Evolutionary conservation across 2,329 filamentous ascomycete genomes (phyloP).

Genomic region (Beauveria medogensis): DNA sequence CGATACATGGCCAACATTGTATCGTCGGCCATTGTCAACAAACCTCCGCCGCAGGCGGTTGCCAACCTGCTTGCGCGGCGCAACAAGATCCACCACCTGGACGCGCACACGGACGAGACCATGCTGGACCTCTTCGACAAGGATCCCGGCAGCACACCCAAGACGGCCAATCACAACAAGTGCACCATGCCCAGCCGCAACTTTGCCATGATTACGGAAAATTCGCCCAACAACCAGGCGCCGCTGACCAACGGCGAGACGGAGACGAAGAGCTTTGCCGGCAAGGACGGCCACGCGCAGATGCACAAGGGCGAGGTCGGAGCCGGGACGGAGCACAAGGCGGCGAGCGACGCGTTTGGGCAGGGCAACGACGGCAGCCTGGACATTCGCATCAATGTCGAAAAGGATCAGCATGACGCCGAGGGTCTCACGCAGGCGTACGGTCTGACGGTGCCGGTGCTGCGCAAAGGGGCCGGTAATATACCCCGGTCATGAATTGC

Average conservation of each 20-base stretch:
- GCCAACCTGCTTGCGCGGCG: conserved; percentile 84
- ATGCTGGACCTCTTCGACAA: conserved; percentile 87
- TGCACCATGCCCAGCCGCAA: conserved; percentile 91
- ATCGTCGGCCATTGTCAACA: conserved; percentile 92
- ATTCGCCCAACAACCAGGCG: conserved; percentile 51
- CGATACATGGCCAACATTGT: conserved; percentile 94
- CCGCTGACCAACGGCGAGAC: conserved; percentile 18
- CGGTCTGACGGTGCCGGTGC: conserved; percentile 72
- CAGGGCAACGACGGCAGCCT: conserved; percentile 52
- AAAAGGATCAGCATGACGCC: conserved; percentile 76
- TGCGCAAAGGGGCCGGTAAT: conserved; percentile 26
- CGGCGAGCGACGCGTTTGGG: conserved; percentile 52
- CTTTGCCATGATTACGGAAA: conserved; percentile 85
- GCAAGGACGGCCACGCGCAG: conserved; percentile 60
- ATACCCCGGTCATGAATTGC: not conserved
- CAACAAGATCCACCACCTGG: conserved; percentile 71
- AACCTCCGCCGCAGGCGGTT: conserved; percentile 78
- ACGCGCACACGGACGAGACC: conserved; percentile 76
- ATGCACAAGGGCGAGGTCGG: conserved; percentile 69
- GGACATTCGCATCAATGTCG: conserved; percentile 78
- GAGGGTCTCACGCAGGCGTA: conserved; percentile 76
- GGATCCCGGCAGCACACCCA: conserved; percentile 71
- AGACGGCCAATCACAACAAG: conserved; percentile 67
- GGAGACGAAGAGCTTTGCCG: conserved; percentile 23
- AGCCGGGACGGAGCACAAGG: conserved; percentile 70